These are phyloP conservation scores for Aureobasidium pullulans DNA, from an alignment of 2,329 filamentous ascomycete genomes.

Conservation along the genomic window DNA sequence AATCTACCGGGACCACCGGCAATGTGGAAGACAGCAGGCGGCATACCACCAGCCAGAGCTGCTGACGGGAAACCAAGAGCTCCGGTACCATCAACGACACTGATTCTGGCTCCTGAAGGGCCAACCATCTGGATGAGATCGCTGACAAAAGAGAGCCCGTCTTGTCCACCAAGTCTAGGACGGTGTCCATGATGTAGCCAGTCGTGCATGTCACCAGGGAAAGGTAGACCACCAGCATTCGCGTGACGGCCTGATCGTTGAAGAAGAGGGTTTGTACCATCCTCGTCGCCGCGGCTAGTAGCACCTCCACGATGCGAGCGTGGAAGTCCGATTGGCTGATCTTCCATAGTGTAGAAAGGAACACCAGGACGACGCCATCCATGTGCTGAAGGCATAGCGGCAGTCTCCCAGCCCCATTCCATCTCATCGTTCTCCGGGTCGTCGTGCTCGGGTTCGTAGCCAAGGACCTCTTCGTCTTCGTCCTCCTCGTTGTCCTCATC, in stretches of 20 bases:
- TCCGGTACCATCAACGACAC: constrained; percentile 12
- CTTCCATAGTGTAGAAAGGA: constrained; percentile 10
- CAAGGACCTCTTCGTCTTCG: constrained; percentile 57
- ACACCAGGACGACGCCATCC: background rate
- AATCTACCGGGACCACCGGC: constrained; percentile 1
- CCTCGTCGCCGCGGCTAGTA: constrained; percentile 53
- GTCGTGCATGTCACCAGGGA: constrained; percentile 7
- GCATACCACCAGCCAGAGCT: constrained; percentile 13
- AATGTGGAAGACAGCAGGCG: constrained; percentile 15
- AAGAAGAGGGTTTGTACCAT: constrained; percentile 80
- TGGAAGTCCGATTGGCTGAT: constrained; percentile 32
- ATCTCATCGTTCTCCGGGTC: constrained; percentile 27
- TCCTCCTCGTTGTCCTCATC: constrained; percentile 48
- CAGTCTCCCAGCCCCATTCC: constrained; percentile 45
- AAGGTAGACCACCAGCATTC: background rate
- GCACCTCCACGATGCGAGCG: constrained; percentile 33
- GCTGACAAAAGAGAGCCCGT: constrained; percentile 10
- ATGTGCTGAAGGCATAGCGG: constrained; percentile 28
- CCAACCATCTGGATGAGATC: constrained; percentile 17
- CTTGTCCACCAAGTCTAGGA: background rate
- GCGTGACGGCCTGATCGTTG: constrained; percentile 36
- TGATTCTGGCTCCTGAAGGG: constrained; percentile 9
- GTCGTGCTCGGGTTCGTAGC: constrained; percentile 43
- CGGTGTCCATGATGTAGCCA: background rate
- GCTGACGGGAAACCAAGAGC: background rate